phyloP scores from a whole-genome alignment of 805 yeast genomes.

The Wickerhamomyces canadensis region DNA sequence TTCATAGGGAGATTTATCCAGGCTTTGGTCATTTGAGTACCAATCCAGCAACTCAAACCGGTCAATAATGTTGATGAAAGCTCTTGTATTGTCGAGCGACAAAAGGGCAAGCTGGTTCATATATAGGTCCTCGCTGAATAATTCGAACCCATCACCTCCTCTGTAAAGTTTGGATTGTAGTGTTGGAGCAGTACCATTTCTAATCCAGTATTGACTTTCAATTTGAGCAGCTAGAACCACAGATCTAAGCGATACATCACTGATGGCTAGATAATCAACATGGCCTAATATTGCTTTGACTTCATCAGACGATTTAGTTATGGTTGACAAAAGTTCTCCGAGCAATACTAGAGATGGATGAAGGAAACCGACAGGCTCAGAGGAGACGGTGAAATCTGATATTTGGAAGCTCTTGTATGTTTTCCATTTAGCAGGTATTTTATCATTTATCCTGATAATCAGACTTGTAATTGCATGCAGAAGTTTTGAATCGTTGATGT shows the following conservation, averaged over 20 bases:
- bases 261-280: constrained; percentile 37
- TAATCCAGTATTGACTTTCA: constrained; percentile 62
- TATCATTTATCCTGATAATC: constrained; percentile 15
- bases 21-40: constrained; percentile 32
- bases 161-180: constrained; percentile 46
- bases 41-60: constrained; percentile 56
- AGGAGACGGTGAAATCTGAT: constrained; percentile 38
- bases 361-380: constrained; percentile 47
- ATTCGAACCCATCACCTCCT: constrained; percentile 39
- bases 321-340: constrained; percentile 25
- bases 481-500: not conserved
- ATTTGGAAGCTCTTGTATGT: constrained; percentile 23
- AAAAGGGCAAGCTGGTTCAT: constrained; percentile 58
- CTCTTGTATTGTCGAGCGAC: constrained; percentile 42
- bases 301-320: not conserved
- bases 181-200: constrained; percentile 57
- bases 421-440: constrained; percentile 8
- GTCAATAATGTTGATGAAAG: constrained; percentile 50
- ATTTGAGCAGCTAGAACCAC: constrained; percentile 59
- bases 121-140: constrained; percentile 71
- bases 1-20: constrained; percentile 41
- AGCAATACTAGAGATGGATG: constrained; percentile 56
- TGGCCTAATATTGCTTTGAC: constrained; percentile 12
- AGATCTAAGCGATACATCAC: constrained; percentile 56
- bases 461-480: not conserved